Conservation (phyloP, 2,329 filamentous ascomycete species). For the Xylariales sp. region DNA sequence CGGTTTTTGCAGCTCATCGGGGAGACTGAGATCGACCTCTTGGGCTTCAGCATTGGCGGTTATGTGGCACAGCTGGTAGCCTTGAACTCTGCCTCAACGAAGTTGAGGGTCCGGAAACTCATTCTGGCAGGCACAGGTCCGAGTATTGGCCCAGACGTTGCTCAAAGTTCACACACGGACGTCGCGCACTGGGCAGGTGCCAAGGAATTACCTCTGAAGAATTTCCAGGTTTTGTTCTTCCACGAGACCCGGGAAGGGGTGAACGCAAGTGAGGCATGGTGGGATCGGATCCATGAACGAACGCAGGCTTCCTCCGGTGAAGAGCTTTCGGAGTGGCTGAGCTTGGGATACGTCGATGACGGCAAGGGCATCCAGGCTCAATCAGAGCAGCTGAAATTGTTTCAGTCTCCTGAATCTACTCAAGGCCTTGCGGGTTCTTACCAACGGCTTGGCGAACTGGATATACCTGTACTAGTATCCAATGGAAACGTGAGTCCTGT, state of each 20-base stretch:
- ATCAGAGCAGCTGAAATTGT: neutral
- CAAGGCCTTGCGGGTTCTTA: neutral
- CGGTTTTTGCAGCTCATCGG: neutral
- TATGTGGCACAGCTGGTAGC: neutral
- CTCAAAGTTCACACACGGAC: neutral
- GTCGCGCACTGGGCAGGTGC: neutral
- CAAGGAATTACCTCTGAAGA: neutral
- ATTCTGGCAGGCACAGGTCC: neutral
- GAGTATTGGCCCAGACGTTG: neutral
- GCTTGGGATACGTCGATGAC: neutral
- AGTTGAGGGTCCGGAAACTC: neutral
- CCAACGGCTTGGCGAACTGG: neutral
- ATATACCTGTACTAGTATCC: neutral
- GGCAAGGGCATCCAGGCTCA: neutral
- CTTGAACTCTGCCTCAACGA: neutral
- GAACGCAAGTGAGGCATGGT: neutral
- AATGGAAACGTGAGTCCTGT: too few species aligned
- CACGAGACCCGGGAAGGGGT: neutral
- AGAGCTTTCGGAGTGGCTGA: neutral
- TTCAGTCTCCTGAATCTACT: neutral
- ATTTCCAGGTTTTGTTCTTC: neutral
- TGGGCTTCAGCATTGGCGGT: slow-evolving; percentile 1
- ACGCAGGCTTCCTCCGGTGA: neutral
- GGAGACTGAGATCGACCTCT: neutral
- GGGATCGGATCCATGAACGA: neutral